Evolutionary conservation across 768 basidiomycete species (phyloP), one percentile per base, ranked within the genome.

Genomic region (Coprinopsis sp.): DNA sequence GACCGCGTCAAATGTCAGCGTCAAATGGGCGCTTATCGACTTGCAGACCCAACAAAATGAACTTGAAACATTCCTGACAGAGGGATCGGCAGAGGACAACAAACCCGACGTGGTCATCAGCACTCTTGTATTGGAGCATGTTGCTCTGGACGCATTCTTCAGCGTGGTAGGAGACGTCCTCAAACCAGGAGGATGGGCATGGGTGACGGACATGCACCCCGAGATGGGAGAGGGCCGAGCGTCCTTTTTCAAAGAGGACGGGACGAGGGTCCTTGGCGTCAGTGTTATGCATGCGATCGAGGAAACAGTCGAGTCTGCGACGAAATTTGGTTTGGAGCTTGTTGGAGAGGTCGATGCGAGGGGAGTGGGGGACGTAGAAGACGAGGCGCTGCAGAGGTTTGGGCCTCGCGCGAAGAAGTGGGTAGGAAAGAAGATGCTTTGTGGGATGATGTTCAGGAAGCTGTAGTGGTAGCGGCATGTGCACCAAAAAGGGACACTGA

Each of bases 81-180:
- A 37, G 10, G 34, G 34, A 19, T 19, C 11, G 18, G 18, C 11
- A 19, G 34, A 37, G 18, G 34, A 37, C 7, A 19, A 19, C 7
- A 37, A 29, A 30, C 44, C 46, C 31, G 49, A 51, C 24, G 44
- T 37, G 19, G 19, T 51, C 7, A 34, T 51, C 44, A 51, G 49
- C 31, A 51, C 49, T 8, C 44, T 51, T n/a, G 49, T 51, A 5
- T 38, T 51, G n/a, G 49, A 46, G 28, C 49, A 51, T 22, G 49
- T 51, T 11, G 33, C 11, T 10, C 24, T 51, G 30, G 31, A 51
- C 37, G 14, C 37, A 2, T 51, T 51, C 39, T 51, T 46, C 38
- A 19, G 33, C 16, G 23, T 44, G 6, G 12, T 51, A 14, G 37
- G 29, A 6, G 27, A 3, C 6, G 37, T 31, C 13, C 24, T 51